Base-by-base conservation (phyloP, 108 stramenopile genomes). In the Cyclotella choctawhatcheeana region DNA sequence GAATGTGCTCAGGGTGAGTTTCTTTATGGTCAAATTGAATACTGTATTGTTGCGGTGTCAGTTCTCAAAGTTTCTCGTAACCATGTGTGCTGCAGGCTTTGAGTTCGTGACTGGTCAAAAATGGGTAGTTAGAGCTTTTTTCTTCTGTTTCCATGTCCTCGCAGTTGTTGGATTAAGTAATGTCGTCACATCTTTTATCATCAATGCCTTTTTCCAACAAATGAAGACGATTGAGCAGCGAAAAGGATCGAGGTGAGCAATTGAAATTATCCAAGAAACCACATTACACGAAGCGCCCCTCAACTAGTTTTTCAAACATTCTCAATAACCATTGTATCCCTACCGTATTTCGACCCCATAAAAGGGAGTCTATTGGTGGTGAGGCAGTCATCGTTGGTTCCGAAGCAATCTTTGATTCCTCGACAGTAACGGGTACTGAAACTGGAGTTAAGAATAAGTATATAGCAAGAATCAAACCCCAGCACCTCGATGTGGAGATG, bases 101-200 rank as follows among this genome's bases (percentile, higher is more conserved):
- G 82, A 73, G 44, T 71, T 73, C 18, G 82, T 73, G 31, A 71
- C 85, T 10, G 63, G 70, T 10, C 45, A 55, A 10, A 75, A 75
- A 60, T 85, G 77, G 79, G 69, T 84, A 1, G 67, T 71, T n/a
- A 34, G 94, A 25, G 27, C 77, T 20, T 95, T 82, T 67, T 91
- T 95, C 66, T 60, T 95, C 31, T 53, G 62, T 16, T 95, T 89
- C 65, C 87, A 95, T 55, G 44, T 93, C 10, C 6, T 84, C 13
- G 91, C 89, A 14, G 91, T 95, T 0, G 69, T 93, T 29, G 43
- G 91, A 7, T 75, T 91, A 18, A 84, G 82, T 73, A 95, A 95
- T 54, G 63, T 95, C n/a, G 88, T 91, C 10, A 81, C 87, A 29
- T 88, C 91, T 0, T 88, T 95, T 45, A 78, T 93, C 26, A 89